Evolutionary conservation across 257 asterid species (phyloP).

Genomic region (Petunia axillaris): DNA sequence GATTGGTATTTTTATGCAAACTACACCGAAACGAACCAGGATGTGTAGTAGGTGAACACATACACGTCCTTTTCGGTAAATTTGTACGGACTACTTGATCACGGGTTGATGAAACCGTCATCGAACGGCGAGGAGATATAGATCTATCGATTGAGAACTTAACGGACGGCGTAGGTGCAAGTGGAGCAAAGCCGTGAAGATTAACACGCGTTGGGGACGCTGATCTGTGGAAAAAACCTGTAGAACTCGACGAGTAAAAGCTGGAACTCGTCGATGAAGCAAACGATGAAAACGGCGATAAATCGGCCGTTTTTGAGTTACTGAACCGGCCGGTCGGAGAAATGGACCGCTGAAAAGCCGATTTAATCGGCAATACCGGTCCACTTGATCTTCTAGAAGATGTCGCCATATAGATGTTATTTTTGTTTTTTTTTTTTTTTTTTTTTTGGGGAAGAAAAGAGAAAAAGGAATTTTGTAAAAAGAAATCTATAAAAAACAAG

Average conservation of each 20-base stretch:
- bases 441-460: neutral
- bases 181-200: slow-evolving; percentile 63
- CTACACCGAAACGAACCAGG: slow-evolving; percentile 91
- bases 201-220: slow-evolving; percentile 84
- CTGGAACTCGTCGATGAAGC: slow-evolving; percentile 55
- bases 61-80: slow-evolving; percentile 68
- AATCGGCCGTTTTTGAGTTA: slow-evolving; percentile 36
- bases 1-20: slow-evolving; percentile 57
- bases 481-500: neutral
- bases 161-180: slow-evolving; percentile 63
- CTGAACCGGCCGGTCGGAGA: slow-evolving; percentile 53
- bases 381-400: slow-evolving; percentile 68
- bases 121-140: slow-evolving; percentile 63
- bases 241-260: slow-evolving; percentile 47
- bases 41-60: slow-evolving; percentile 87
- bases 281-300: slow-evolving; percentile 41
- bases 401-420: slow-evolving; percentile 40
- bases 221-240: slow-evolving; percentile 61
- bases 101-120: slow-evolving; percentile 51
- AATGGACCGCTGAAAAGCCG: slow-evolving; percentile 47
- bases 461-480: neutral
- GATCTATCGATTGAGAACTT: slow-evolving; percentile 82
- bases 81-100: slow-evolving; percentile 57
- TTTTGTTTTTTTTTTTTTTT: neutral
- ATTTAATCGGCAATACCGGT: slow-evolving; percentile 39